A percentile compares a stretch with the other conserved stretches of the same genome.
Evolutionary conservation across 2,329 filamentous ascomycete genomes (phyloP).

Genomic region (Sclerotinia subarctica): DNA sequence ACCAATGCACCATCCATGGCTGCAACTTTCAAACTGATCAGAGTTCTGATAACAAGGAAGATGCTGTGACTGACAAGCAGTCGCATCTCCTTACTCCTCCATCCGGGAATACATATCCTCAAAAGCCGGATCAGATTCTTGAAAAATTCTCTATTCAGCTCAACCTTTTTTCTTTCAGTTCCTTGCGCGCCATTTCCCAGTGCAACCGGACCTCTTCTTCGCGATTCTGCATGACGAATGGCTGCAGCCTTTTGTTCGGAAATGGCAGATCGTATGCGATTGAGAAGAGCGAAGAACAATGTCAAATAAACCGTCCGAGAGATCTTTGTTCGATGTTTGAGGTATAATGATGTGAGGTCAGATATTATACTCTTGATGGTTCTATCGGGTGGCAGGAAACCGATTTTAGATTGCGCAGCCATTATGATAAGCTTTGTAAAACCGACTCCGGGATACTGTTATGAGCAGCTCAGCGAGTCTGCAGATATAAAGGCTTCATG

Average conservation of each 20-base stretch:
- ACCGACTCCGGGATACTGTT: conserved; percentile 12
- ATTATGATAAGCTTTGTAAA: conserved; percentile 44
- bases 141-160: conserved; percentile 85
- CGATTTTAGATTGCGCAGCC: conserved; percentile 78
- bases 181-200: conserved; percentile 35
- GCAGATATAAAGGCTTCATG: conserved; percentile 13
- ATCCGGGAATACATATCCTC: conserved; percentile 85
- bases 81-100: conserved; percentile 82
- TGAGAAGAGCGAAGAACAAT: conserved; percentile 73
- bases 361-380: conserved; percentile 63
- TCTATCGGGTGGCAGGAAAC: conserved; percentile 59
- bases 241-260: conserved; percentile 88
- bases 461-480: conserved; percentile 13
- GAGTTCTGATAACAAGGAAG: conserved; percentile 83
- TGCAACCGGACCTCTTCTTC: conserved; percentile 51
- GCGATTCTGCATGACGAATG: conserved; percentile 59
- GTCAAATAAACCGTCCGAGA: conserved; percentile 81
- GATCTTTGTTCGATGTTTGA: conserved; percentile 76
- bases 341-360: conserved; percentile 68
- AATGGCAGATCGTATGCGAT: conserved; percentile 87
- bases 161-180: conserved; percentile 70
- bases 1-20: conserved; percentile 93
- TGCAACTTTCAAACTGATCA: conserved; percentile 93
- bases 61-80: conserved; percentile 87
- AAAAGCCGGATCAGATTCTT: conserved; percentile 65